Percentiles rank a stretch among this genome's conserved stretches.
These are phyloP conservation scores for Astrothelium subdiscretum DNA, from an alignment of 495 filamentous ascomycete species.

Conservation along the genomic window DNA sequence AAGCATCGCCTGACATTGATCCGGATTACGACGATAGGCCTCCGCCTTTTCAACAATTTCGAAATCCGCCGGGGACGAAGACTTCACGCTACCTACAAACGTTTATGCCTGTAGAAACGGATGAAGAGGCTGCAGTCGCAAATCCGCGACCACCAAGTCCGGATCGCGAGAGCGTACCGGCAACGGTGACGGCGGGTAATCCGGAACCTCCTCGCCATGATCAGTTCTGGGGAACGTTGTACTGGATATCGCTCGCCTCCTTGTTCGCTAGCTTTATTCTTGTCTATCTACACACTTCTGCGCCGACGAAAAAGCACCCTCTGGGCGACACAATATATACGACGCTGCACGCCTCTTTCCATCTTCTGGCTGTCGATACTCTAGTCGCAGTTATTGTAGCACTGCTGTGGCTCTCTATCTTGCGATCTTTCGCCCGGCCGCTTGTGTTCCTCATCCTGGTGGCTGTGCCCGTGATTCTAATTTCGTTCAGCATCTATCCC, in stretches of 20 bases:
- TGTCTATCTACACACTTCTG: slow-evolving; percentile 74
- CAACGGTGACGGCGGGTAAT: slow-evolving; percentile 34
- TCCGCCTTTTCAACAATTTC: slow-evolving; percentile 80
- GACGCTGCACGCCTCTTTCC: slow-evolving; percentile 73
- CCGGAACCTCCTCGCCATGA: slow-evolving; percentile 59
- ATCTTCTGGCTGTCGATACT: slow-evolving; percentile 82
- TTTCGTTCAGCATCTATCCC: slow-evolving; percentile 82
- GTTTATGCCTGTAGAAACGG: slow-evolving; percentile 38
- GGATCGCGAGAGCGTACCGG: slow-evolving; percentile 35
- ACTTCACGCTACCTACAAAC: slow-evolving; percentile 18
- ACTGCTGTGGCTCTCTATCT: slow-evolving; percentile 76
- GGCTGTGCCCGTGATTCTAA: slow-evolving; percentile 71
- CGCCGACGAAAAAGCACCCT: slow-evolving; percentile 49
- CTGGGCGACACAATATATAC: slow-evolving; percentile 89
- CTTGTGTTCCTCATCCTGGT: slow-evolving; percentile 69
- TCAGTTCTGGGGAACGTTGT: slow-evolving; percentile 82
- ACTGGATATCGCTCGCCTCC: slow-evolving; percentile 69
- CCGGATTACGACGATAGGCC: slow-evolving; percentile 49
- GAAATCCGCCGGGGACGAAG: slow-evolving; percentile 35
- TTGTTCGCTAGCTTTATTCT: slow-evolving; percentile 80
- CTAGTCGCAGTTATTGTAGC: slow-evolving; percentile 80
- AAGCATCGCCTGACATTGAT: slow-evolving; percentile 44
- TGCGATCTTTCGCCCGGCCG: slow-evolving; percentile 72
- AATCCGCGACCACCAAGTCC: slow-evolving; percentile 35
- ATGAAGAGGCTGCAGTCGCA: slow-evolving; percentile 28